Base-by-base conservation (phyloP, 2,329 filamentous ascomycete species). In the Arachnomyces sp. region DNA sequence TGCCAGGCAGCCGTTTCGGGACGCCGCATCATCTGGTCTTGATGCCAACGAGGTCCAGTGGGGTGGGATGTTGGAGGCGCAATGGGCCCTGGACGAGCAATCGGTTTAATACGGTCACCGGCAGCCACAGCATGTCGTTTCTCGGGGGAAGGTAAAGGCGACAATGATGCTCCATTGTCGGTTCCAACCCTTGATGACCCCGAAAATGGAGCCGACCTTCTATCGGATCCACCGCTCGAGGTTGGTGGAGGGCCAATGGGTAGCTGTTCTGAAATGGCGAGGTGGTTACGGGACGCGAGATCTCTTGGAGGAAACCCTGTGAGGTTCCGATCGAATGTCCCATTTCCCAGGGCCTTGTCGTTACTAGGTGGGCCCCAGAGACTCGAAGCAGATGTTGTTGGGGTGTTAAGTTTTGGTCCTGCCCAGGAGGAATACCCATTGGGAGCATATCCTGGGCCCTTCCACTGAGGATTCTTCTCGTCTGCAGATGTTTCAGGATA, bases 281-380 rank as follows among this genome's bases (percentile, higher is more conserved):
- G 58, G 43, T 59, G 56, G 36, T 53, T 55, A 38, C 65, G 64
- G n/a, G 68, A 58, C 43, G 56, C 48, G 18, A 65, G 47, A 43
- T 70, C 61, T 33, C 67, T 64, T 31, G 66, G 55, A 34, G 72
- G 63, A 40, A 71, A 72, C 31, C 67, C 66, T 28, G 65, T 64
- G 40, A 74, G 68, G 42, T 59, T 61, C 43, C 68, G 68, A 46
- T 78, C 75, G 49, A 81, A 81, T 2, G 76, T 78, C 20, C 77
- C 77, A 57, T 81, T 81, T 12, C 77, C 77, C 31, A 81, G 68
- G 17, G 73, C 72, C 49, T 73, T 70, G 45, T 76, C 72, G 50
- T 68, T 68, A 39, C 64, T 69, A 29, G 73, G 64, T 29, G 73
- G 67, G 40, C 77, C 77, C 77, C 77, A 81, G 25, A 78, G 71